Percentiles rank a stretch among this genome's conserved stretches.
phyloP scores from a whole-genome alignment of 2,329 filamentous ascomycete species.

The Colletotrichum trifolii region DNA sequence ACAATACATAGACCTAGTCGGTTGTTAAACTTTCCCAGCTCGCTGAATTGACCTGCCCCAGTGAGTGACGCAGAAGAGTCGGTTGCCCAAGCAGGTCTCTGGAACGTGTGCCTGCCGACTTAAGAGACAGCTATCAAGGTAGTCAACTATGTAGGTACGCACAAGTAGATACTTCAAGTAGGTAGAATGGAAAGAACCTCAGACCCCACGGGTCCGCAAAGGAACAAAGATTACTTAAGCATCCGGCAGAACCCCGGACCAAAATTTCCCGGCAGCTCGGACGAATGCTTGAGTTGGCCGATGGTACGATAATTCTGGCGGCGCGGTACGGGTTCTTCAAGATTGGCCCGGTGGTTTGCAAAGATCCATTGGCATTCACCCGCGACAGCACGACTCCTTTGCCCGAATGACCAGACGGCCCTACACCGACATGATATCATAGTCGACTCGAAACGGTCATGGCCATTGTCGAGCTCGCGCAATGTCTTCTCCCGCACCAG shows the following conservation, averaged over 20 bases:
- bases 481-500: slow-evolving; percentile 60
- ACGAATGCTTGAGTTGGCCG: not conserved
- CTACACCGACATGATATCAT: slow-evolving; percentile 22
- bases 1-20: too few species aligned
- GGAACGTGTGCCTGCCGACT: too few species aligned
- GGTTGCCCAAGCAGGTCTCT: too few species aligned
- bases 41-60: too few species aligned
- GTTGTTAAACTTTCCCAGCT: too few species aligned
- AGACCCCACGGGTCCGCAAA: too few species aligned
- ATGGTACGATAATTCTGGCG: slow-evolving; percentile 28
- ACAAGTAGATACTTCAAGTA: not conserved
- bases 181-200: not conserved
- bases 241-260: not conserved
- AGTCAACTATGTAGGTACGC: too few species aligned
- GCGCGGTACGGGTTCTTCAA: slow-evolving; percentile 13
- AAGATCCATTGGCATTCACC: slow-evolving; percentile 3
- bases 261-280: not conserved
- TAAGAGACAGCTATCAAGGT: too few species aligned
- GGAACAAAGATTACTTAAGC: too few species aligned
- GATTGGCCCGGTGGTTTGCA: not conserved
- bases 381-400: slow-evolving; percentile 1
- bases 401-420: not conserved
- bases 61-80: too few species aligned
- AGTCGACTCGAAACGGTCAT: slow-evolving; percentile 26
- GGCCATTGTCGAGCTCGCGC: slow-evolving; percentile 31